These are phyloP conservation scores for Yarrowia sp. DNA, from an alignment of 805 yeast genomes.

Conservation along the genomic window DNA sequence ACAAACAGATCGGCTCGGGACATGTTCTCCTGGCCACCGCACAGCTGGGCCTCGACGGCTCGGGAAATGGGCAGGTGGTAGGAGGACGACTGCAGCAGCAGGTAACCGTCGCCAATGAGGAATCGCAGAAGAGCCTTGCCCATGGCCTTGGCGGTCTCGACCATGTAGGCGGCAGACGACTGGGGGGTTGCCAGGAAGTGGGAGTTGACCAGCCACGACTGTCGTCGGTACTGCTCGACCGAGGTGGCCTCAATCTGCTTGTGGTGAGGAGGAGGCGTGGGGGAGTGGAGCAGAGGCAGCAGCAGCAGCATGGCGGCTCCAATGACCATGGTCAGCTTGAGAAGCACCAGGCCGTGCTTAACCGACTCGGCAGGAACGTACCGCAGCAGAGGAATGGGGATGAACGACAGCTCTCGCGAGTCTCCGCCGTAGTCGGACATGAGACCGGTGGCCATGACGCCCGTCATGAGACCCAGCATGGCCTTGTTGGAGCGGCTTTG, in stretches of 20 bases:
- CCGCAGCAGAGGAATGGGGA: slow-evolving; percentile 44
- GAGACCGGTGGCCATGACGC: slow-evolving; percentile 49
- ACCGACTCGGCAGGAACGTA: slow-evolving; percentile 37
- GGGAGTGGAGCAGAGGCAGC: slow-evolving; percentile 44
- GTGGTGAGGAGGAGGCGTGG: slow-evolving; percentile 25
- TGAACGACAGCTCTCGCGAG: slow-evolving; percentile 48
- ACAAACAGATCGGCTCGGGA: slow-evolving; percentile 44
- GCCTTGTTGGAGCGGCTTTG: slow-evolving; percentile 43
- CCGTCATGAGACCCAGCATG: slow-evolving; percentile 52
- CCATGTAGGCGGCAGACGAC: slow-evolving; percentile 20
- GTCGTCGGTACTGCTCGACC: slow-evolving; percentile 26
- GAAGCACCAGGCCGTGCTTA: slow-evolving; percentile 35
- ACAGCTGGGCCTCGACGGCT: slow-evolving; percentile 51
- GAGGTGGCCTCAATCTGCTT: slow-evolving; percentile 38
- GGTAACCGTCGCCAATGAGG: slow-evolving; percentile 45
- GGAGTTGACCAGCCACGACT: slow-evolving; percentile 46
- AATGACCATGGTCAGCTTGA: slow-evolving; percentile 46
- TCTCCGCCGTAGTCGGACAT: slow-evolving; percentile 43
- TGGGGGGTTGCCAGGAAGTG: slow-evolving; percentile 45
- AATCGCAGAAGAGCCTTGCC: slow-evolving; percentile 43
- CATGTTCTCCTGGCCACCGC: slow-evolving; percentile 50
- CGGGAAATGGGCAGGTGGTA: slow-evolving; percentile 39
- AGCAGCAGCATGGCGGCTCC: slow-evolving; percentile 47
- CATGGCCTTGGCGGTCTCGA: slow-evolving; percentile 39
- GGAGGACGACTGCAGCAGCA: slow-evolving; percentile 39